Evolutionary conservation across 495 filamentous ascomycete species (phyloP), one percentile per base, ranked within the genome.

Genomic region (Sordaria brevicollis): DNA sequence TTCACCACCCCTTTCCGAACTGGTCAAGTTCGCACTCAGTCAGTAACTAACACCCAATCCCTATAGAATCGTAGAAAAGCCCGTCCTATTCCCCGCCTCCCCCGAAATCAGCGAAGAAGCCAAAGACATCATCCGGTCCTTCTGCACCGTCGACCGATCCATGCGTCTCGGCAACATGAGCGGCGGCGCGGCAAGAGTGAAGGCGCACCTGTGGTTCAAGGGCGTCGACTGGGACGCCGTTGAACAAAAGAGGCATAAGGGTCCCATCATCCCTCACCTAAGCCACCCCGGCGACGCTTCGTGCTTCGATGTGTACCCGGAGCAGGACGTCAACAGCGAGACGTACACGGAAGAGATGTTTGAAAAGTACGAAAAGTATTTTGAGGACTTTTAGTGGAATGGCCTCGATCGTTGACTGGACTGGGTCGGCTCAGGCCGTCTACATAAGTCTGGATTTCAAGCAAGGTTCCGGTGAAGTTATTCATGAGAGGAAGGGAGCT

Each of bases 101-200:
- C 85, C 85, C 4, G 73, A 75, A 67, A 90, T 97, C 82, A 89
- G 90, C 25, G 77, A 87, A 21, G 89, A 90, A 67, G 93, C 94
- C 9, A 89, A 92, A 74, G 89, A 93, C 76, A 91, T 99, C 68
- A 92, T 99, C 74, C 86, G 87, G 9, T 85, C 89, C 37, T 87
- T 99, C 67, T 97, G 94, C 83, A 95, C 92, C 43, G 93, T 93
- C 39, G 94, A 96, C 76, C 91, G 93, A 8, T 90, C 91, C 0
- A 89, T 93, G 66, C 89, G 95, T 65, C 83, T 99, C 19, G 95
- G 95, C 54, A 92, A 97, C 78, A 93, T 97, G 70, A 88, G 75
- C 66, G 93, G 93, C 67, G 93, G 95, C 66, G 90, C 93, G 11
- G 84, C 84, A 31, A 84, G 89, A 69, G 94, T 99, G 69, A 97